Conservation (phyloP, 331 rosid species). For the Phaseolus coccineus region DNA sequence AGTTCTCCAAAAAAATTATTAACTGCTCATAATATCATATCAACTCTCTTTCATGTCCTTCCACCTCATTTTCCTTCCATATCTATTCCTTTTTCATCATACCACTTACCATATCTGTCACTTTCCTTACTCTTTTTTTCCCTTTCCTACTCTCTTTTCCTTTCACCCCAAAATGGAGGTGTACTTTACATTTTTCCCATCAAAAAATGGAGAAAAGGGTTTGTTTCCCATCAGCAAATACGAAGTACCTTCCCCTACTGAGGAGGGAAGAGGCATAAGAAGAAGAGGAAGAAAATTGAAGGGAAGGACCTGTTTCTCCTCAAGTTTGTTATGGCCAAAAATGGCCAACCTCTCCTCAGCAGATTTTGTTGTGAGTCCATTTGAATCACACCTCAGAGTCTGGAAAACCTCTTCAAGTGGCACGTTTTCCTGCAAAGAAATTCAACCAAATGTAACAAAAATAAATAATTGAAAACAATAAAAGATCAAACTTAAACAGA, state of each 20-base stretch:
- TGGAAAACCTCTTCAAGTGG: conserved; percentile 82
- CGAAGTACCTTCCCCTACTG: neutral
- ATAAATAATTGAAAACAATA: neutral
- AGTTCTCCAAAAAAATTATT: neutral
- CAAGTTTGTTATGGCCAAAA: conserved; percentile 88
- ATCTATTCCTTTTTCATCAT: neutral
- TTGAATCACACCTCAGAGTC: conserved; percentile 67
- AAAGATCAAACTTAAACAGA: neutral
- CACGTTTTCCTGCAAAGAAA: conserved; percentile 67
- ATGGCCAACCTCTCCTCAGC: conserved; percentile 73
- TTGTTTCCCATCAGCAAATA: neutral
- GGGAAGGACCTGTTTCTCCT: conserved; percentile 73
- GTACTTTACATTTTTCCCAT: neutral
- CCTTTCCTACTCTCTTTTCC: neutral
- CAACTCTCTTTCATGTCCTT: neutral
- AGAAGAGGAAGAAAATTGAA: neutral
- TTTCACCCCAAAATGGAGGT: neutral
- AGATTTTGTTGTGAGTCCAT: conserved; percentile 79
- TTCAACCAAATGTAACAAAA: neutral
- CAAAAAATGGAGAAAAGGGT: neutral
- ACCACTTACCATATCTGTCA: neutral
- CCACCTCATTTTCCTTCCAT: too few relatives aligned
- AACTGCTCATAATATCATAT: neutral
- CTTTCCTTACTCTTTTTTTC: neutral
- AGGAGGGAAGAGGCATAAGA: neutral